Evolutionary conservation across 805 yeast genomes (phyloP), one percentile per base, ranked within the genome.

Genomic region (Saitoella complicata): DNA sequence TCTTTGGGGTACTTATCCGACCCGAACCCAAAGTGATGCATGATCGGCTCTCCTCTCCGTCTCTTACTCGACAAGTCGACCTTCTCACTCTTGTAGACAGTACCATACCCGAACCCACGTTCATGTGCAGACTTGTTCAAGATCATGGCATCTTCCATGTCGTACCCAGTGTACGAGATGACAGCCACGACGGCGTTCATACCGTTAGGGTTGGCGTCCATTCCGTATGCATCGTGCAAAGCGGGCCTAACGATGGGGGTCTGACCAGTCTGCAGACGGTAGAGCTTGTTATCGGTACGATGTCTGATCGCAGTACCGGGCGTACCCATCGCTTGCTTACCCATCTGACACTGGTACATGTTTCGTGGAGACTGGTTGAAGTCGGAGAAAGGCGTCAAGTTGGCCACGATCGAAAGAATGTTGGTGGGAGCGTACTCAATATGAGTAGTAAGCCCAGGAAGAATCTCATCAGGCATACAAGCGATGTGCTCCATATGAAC

Each of bases 91-190:
- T 91, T 91, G 66, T 83, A 86, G 52, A 91, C 93, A 6, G 94
- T 83, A 66, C 98, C 98, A 56, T 91, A 88, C 12, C 94, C 97
- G 53, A 91, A 91, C 0, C 98, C 98, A 63, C 98, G 75, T 66
- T 91, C 98, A 57, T 87, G 94, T 0, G 97, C 96, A 42, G 94
- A 82, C 64, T 91, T 91, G 65, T 91, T 91, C 54, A 91, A 75
- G 58, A 91, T 91, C 97, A 91, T 88, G 60, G 98, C 98, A 65
- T 91, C 98, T 68, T 91, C 98, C 97, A 91, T 91, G 82, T 91
- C 98, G 60, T 91, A 91, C 55, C 98, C 98, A 1, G 98, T 91
- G 63, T 91, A 91, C 0, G 98, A 87, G 59, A 91, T 91, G 54
- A 91, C 98, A 0, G 98, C 98, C 51, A 91, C 98, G 48, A 91